Evolutionary conservation across 2,329 filamentous ascomycete species (phyloP).

Genomic region (Fusarium falciforme): DNA sequence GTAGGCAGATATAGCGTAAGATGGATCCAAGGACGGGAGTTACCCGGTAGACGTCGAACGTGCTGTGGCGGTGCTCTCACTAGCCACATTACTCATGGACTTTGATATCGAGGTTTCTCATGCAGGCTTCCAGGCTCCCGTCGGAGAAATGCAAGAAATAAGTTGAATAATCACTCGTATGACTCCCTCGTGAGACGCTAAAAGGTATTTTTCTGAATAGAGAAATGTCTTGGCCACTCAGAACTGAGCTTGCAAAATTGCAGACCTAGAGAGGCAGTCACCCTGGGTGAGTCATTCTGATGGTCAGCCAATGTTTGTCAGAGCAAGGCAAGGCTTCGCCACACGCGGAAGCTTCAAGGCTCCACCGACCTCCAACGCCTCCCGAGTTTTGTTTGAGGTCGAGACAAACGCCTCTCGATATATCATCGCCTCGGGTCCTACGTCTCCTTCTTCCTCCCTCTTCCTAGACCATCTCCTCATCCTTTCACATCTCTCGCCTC

Average conservation of each 20-base stretch:
- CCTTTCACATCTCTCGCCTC: not conserved
- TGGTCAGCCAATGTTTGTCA: slow-evolving; percentile 25
- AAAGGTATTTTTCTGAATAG: not conserved
- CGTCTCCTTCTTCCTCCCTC: not conserved
- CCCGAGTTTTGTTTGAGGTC: slow-evolving; percentile 28
- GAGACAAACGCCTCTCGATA: slow-evolving; percentile 20
- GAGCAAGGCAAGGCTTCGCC: slow-evolving; percentile 26
- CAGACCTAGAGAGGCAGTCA: slow-evolving; percentile 11
- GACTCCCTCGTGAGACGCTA: slow-evolving; percentile 27
- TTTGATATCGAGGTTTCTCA: not conserved
- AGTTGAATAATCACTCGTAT: not conserved
- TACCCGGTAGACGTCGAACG: not conserved
- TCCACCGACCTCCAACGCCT: slow-evolving; percentile 33
- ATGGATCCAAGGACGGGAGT: not conserved
- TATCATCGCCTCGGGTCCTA: slow-evolving; percentile 7
- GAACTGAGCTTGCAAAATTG: slow-evolving; percentile 11
- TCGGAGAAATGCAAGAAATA: not conserved
- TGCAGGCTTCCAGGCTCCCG: not conserved
- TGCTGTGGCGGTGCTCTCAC: not conserved
- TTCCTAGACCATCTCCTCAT: not conserved
- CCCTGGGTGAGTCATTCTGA: slow-evolving; percentile 35
- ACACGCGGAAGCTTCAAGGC: slow-evolving; percentile 30
- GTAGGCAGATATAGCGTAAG: not conserved
- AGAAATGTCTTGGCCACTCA: slow-evolving; percentile 7
- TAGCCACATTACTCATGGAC: not conserved